Evolutionary conservation across 129 eudicot genomes (phyloP).

Genomic region (Mikania micrantha): DNA sequence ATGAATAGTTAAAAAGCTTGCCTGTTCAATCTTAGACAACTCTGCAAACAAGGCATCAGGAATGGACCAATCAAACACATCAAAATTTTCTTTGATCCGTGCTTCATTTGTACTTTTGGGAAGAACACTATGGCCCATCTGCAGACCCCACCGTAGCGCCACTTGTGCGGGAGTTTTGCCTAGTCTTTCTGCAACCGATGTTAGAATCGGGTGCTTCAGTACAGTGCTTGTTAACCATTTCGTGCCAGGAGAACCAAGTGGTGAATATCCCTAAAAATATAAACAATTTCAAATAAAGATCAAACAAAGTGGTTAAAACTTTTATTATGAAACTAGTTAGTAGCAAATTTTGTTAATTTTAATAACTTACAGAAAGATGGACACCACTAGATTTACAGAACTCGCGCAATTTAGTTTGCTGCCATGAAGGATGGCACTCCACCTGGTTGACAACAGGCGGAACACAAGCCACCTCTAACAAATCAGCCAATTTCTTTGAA

Average conservation of each 20-base stretch:
- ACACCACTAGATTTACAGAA: constrained; percentile 69
- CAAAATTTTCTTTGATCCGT: constrained; percentile 40
- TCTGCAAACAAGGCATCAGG: constrained; percentile 42
- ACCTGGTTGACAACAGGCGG: constrained; percentile 81
- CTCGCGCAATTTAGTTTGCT: constrained; percentile 53
- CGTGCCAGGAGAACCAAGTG: constrained; percentile 59
- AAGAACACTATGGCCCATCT: constrained; percentile 53
- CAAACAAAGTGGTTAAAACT: not conserved
- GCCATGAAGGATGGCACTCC: constrained; percentile 83
- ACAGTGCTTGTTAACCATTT: constrained; percentile 40
- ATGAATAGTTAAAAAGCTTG: not conserved
- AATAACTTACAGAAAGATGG: constrained; percentile 50
- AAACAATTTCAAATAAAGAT: not conserved
- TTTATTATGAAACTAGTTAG: not conserved
- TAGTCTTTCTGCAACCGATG: constrained; percentile 35
- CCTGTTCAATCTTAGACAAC: constrained; percentile 44
- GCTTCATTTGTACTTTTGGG: constrained; percentile 50
- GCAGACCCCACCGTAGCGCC: constrained; percentile 55
- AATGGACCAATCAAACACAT: constrained; percentile 35
- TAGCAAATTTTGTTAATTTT: not conserved
- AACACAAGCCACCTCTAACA: constrained; percentile 36
- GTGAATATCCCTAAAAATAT: constrained; percentile 38
- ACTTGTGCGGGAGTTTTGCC: constrained; percentile 57
- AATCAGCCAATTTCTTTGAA: constrained; percentile 51
- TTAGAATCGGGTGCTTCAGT: constrained; percentile 37